Conservation (phyloP, 257 asterid species). For the Solanum etuberosum region DNA sequence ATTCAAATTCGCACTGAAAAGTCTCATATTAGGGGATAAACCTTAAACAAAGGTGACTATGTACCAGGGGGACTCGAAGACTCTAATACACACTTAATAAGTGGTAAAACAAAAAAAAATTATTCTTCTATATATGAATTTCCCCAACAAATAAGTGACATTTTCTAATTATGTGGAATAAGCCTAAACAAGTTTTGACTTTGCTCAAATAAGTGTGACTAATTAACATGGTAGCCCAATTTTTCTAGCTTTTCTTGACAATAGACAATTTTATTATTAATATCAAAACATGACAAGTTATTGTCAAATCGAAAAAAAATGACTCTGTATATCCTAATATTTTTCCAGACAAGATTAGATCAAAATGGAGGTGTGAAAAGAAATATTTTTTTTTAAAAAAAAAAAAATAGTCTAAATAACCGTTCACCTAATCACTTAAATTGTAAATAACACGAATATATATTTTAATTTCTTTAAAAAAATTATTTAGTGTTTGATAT, state of each 20-base stretch:
- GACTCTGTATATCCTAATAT: background rate
- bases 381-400: background rate
- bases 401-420: too few relatives aligned
- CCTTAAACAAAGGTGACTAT: accelerated
- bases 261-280: background rate
- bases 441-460: too few relatives aligned
- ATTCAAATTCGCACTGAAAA: accelerated
- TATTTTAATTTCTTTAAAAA: too few relatives aligned
- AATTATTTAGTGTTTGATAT: too few relatives aligned
- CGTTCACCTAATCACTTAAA: background rate
- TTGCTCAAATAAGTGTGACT: background rate
- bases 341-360: background rate
- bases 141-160: background rate
- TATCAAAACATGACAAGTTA: background rate
- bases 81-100: background rate
- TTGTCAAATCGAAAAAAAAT: background rate
- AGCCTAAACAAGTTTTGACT: background rate
- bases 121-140: background rate
- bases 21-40: too few relatives aligned
- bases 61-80: accelerated
- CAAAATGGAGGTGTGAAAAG: background rate
- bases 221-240: background rate
- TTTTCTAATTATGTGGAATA: background rate
- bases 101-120: background rate
- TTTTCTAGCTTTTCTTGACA: background rate